phyloP scores from a whole-genome alignment of 352 stramenopile genomes.

The Phytophthora vignae region DNA sequence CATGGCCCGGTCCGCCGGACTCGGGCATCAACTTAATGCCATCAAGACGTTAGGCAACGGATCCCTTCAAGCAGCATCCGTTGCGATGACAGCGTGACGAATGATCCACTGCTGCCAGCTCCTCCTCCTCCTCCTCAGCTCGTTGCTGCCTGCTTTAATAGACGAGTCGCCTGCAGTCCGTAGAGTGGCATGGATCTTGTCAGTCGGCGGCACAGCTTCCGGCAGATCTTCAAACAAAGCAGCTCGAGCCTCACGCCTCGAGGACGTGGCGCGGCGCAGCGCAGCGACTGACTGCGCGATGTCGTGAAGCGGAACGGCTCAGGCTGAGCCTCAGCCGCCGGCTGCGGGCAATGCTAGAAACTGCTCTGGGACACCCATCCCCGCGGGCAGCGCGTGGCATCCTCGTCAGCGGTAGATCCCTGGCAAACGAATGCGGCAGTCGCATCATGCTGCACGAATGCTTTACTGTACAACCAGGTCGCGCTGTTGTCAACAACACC shows the following conservation, averaged over 20 bases:
- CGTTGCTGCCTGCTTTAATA: not conserved
- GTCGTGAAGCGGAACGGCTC: too few species aligned
- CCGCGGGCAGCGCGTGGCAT: not conserved
- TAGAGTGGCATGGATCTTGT: slow-evolving; percentile 37
- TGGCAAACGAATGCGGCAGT: too few species aligned
- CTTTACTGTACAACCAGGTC: too few species aligned
- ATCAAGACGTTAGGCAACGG: slow-evolving; percentile 25
- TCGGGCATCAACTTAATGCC: too few species aligned
- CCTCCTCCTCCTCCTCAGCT: not conserved
- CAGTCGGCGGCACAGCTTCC: slow-evolving; percentile 16
- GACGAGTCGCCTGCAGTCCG: not conserved
- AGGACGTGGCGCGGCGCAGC: not conserved
- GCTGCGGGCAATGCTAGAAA: slow-evolving; percentile 19
- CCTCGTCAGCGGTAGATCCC: not conserved
- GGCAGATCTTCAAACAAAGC: slow-evolving; percentile 3
- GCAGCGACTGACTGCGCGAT: not conserved
- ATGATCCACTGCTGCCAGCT: not conserved
- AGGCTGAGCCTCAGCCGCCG: too few species aligned
- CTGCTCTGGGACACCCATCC: slow-evolving; percentile 22
- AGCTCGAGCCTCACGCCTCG: too few species aligned
- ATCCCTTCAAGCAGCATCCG: slow-evolving; percentile 35
- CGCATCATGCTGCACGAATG: too few species aligned
- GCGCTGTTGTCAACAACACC: too few species aligned
- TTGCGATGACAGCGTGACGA: not conserved
- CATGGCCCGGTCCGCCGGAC: too few species aligned